phyloP scores from a whole-genome alignment of 108 stramenopile genomes.

The Skeletonema costatum region DNA sequence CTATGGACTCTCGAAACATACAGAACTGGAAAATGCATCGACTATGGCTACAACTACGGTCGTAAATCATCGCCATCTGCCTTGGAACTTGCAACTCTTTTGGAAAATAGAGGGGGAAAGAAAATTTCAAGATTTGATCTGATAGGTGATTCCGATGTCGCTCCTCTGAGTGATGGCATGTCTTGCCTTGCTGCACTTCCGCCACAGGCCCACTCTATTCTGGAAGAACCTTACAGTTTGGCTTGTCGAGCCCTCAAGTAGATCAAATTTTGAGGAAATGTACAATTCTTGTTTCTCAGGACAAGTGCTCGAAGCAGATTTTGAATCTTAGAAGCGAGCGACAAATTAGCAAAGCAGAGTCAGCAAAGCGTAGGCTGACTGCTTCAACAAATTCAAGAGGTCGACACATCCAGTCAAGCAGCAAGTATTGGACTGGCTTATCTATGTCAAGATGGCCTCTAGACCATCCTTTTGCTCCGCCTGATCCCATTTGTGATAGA shows the following conservation, averaged over 20 bases:
- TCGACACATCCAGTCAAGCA: slow-evolving; percentile 43
- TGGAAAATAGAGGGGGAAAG: slow-evolving; percentile 6
- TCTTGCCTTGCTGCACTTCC: slow-evolving; percentile 83
- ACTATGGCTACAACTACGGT: slow-evolving; percentile 83
- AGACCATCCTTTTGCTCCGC: slow-evolving; percentile 60
- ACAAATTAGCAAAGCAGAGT: background rate
- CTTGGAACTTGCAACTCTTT: slow-evolving; percentile 35
- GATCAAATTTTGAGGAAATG: slow-evolving; percentile 59
- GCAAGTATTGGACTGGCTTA: slow-evolving; percentile 75
- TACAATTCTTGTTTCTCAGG: slow-evolving; percentile 59
- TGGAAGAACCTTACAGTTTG: slow-evolving; percentile 72
- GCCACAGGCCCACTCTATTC: slow-evolving; percentile 57
- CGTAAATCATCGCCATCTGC: slow-evolving; percentile 59
- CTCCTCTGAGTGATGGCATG: slow-evolving; percentile 67
- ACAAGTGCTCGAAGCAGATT: slow-evolving; percentile 40
- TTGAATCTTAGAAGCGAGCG: background rate
- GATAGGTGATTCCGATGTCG: slow-evolving; percentile 20
- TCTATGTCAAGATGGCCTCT: slow-evolving; percentile 24
- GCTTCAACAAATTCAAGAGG: slow-evolving; percentile 10
- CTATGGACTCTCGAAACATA: slow-evolving; percentile 89
- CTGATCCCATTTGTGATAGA: slow-evolving; percentile 50
- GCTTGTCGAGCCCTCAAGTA: slow-evolving; percentile 37
- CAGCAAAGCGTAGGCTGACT: background rate
- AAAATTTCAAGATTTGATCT: slow-evolving; percentile 30
- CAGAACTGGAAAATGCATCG: slow-evolving; percentile 70